Evolutionary conservation across 345 rosid genomes (phyloP).

Genomic region (Brassica cretica): DNA sequence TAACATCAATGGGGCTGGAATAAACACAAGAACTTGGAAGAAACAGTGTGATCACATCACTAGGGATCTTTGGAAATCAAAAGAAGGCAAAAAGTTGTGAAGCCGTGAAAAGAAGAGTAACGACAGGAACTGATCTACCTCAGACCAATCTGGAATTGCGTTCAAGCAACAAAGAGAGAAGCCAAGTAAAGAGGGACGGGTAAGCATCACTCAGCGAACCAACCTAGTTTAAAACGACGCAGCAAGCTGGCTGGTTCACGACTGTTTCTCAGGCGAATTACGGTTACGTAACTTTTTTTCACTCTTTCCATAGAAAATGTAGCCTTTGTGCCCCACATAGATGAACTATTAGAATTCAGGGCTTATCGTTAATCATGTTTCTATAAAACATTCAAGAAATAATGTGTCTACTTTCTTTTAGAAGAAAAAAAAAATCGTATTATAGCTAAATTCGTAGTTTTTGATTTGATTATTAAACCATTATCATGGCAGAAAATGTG

Average conservation of each 20-base stretch:
- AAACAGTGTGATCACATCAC: slow-evolving; percentile 13
- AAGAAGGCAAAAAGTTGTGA: slow-evolving; percentile 23
- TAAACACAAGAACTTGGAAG: slow-evolving; percentile 24
- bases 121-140: slow-evolving; percentile 5
- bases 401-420: slow-evolving; percentile 4
- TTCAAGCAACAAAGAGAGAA: slow-evolving; percentile 20
- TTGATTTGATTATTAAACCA: neutral
- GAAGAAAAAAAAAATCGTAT: neutral
- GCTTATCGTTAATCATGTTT: slow-evolving; percentile 28
- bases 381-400: slow-evolving; percentile 12
- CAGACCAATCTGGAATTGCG: slow-evolving; percentile 3
- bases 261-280: slow-evolving; percentile 1
- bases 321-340: slow-evolving; percentile 18
- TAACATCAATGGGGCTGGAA: slow-evolving; percentile 25
- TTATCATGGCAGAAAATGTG: too few species aligned
- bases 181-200: slow-evolving; percentile 8
- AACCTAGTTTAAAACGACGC: neutral
- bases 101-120: slow-evolving; percentile 25
- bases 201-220: slow-evolving; percentile 17
- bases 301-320: slow-evolving; percentile 13
- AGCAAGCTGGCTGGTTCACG: slow-evolving; percentile 1
- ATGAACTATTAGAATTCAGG: slow-evolving; percentile 24
- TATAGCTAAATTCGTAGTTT: too few species aligned
- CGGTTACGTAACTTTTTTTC: slow-evolving; percentile 17
- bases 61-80: slow-evolving; percentile 20